Evolutionary conservation across 1,284 basidiomycete species (phyloP).

Genomic region (Bjerkandera adusta): DNA sequence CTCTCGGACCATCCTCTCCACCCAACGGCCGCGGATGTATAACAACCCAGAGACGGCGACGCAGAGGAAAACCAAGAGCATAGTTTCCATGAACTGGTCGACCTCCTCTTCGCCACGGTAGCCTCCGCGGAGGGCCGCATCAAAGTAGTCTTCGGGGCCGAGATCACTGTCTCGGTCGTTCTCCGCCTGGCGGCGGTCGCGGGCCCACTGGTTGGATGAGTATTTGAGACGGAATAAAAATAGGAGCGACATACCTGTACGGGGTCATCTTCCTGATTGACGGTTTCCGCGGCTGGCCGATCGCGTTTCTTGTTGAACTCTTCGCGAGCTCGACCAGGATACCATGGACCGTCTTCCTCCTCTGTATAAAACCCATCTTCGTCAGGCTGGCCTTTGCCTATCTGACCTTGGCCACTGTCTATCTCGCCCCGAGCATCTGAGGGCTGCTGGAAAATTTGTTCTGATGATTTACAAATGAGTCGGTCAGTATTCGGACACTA

Average conservation of each 20-base stretch:
- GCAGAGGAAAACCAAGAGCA: slow-evolving; percentile 66
- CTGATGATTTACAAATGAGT: background rate
- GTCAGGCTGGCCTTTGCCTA: slow-evolving; percentile 11
- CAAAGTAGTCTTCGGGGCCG: slow-evolving; percentile 80
- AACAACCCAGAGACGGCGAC: slow-evolving; percentile 64
- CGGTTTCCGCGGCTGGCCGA: slow-evolving; percentile 34
- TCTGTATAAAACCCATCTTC: slow-evolving; percentile 21
- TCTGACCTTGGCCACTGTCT: slow-evolving; percentile 13
- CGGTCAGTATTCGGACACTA: background rate
- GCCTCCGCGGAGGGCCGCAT: slow-evolving; percentile 58
- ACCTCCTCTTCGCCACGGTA: slow-evolving; percentile 55
- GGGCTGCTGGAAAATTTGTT: slow-evolving; percentile 8
- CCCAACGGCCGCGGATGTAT: slow-evolving; percentile 69
- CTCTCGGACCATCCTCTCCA: slow-evolving; percentile 60
- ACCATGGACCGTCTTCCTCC: slow-evolving; percentile 54
- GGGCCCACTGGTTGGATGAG: slow-evolving; percentile 63
- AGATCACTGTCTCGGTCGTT: slow-evolving; percentile 70
- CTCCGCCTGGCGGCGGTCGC: slow-evolving; percentile 68
- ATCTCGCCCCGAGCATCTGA: slow-evolving; percentile 23
- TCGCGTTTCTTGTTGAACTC: slow-evolving; percentile 59
- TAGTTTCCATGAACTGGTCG: slow-evolving; percentile 72
- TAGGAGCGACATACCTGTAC: slow-evolving; percentile 48
- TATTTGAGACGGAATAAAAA: background rate
- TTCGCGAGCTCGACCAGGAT: slow-evolving; percentile 75
- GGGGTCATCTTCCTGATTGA: slow-evolving; percentile 59